Percentiles rank a stretch among this genome's conserved stretches.
phyloP scores from a whole-genome alignment of 352 stramenopile species.

The Phytophthora pisi region DNA sequence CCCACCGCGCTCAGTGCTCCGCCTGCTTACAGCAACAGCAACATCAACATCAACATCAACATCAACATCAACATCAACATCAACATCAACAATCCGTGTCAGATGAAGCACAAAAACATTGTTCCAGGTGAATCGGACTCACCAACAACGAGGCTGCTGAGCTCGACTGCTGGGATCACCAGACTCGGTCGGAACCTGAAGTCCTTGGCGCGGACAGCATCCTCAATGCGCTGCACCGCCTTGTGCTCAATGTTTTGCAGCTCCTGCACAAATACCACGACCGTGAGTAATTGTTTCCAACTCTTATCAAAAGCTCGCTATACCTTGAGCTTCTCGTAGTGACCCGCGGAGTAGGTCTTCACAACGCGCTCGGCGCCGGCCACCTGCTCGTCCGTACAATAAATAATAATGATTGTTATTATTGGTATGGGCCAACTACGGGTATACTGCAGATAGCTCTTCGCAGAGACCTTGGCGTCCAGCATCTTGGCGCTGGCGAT shows the following conservation, averaged over 20 bases:
- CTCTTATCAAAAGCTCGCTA: not conserved
- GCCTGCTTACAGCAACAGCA: slow-evolving; percentile 26
- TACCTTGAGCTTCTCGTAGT: slow-evolving; percentile 62
- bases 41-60: no score
- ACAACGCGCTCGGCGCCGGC: slow-evolving; percentile 21
- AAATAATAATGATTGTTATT: not conserved
- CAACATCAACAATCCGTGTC: not conserved
- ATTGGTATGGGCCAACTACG: not conserved
- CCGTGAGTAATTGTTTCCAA: no score
- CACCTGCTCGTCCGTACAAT: slow-evolving; percentile 31
- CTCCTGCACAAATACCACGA: slow-evolving; percentile 33
- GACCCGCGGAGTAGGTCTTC: slow-evolving; percentile 43
- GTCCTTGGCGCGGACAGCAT: slow-evolving; percentile 41
- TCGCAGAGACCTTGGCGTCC: slow-evolving; percentile 42
- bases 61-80: no score
- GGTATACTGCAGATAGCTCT: not conserved
- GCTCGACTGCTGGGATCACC: slow-evolving; percentile 54
- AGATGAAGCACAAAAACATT: not conserved
- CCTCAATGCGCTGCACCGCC: slow-evolving; percentile 55
- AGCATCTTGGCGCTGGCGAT: slow-evolving; percentile 57
- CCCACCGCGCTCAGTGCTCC: slow-evolving; percentile 54
- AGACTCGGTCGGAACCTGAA: slow-evolving; percentile 80
- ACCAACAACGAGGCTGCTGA: slow-evolving; percentile 63
- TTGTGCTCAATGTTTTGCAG: slow-evolving; percentile 56
- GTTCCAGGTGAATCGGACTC: not conserved